Evolutionary conservation across 2,329 filamentous ascomycete genomes (phyloP), one percentile per base, ranked within the genome.

Genomic region (Trichoderma asperellum): DNA sequence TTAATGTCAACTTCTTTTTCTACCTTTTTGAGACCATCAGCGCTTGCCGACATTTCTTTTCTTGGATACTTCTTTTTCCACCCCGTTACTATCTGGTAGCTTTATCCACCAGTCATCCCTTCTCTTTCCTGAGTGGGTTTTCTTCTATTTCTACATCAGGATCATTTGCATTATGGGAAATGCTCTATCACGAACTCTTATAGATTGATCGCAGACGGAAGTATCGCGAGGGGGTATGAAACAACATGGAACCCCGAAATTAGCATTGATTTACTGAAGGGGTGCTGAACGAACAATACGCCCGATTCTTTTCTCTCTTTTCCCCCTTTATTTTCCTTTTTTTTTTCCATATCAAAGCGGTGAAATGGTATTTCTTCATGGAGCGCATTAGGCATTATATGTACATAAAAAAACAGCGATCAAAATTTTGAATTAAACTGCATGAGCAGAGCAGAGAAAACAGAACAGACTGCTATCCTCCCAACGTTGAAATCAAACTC

Each of bases 101-200:
- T 21, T 27, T 56, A n/a, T 12, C 34, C 53, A 59, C 65, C 49
- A 34, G 35, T 69, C 60, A 60, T 62, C 68, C 68, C 57, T 67
- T 53, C 63, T 70, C 64, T 56, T 52, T 63, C 64, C 52, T 64
- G 43, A 68, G 43, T 66, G 49, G 14, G 40, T 2, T 64, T 21
- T 57, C 37, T 29, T 62, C 49, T 56, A n/a, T 18, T 35, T 57
- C 21, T 52, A n/a, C 27, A n/a, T 56, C 27, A 35, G 27, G 40
- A 35, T 52, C 27, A 49, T 59, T 32, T 63, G 40, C 40, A 21
- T 58, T 27, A 14, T 56, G 34, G 61, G 35, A 40, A 64, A 53
- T 27, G 14, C 35, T 18, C 27, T 32, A 32, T 64, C 18, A 64
- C 49, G 61, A 64, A 62, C 21, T 35, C 32, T 67, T 21, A 59